Evolutionary conservation across 352 stramenopile genomes (phyloP), one percentile per base, ranked within the genome.

Genomic region (Phytophthora brassicae): DNA sequence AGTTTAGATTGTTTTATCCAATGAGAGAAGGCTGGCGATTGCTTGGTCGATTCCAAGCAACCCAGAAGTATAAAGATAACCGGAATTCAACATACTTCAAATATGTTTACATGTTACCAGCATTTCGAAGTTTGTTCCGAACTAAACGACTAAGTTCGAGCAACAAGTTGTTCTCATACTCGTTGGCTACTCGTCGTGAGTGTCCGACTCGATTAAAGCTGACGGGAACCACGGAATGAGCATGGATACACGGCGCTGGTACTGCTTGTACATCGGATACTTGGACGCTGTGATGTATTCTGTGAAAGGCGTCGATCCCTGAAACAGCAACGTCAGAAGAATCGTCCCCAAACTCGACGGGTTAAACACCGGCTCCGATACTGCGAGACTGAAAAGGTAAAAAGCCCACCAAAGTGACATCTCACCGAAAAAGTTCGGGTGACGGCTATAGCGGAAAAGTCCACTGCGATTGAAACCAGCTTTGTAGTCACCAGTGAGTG

Each of bases 351-450:
- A 33, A 28, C 73, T 62, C 19, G 86, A 91, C 77, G 80, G 88
- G 70, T 97, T 97, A 43, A 81, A 54, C 28, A 49, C 38, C 4
- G 62, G 59, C 14, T 77, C 70, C 2, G 70, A 77, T 4, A 83
- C 68, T 43, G 83, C 70, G n/a, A 96, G 66, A 31, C 83, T 88
- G 67, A 97, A 98, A 6, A 96, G 58, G 63, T 96, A 97, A 65
- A 94, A 97, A 4, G 78, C 80, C 60, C 94, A 96, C 93, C 93
- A 98, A 42, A 97, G 68, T 12, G 57, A 71, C 64, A 97, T 90
- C 63, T 98, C 93, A 8, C 75, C 84, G 33, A 95, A 94, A 73
- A 97, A 98, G 56, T 97, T 97, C n/a, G 93, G 91, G 69, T 98
- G 96, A 38, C 92, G 88, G 38, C 92, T 92, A 68, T 96, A 95